Base-by-base conservation (phyloP, 805 yeast genomes). In the Teunomyces stri region DNA sequence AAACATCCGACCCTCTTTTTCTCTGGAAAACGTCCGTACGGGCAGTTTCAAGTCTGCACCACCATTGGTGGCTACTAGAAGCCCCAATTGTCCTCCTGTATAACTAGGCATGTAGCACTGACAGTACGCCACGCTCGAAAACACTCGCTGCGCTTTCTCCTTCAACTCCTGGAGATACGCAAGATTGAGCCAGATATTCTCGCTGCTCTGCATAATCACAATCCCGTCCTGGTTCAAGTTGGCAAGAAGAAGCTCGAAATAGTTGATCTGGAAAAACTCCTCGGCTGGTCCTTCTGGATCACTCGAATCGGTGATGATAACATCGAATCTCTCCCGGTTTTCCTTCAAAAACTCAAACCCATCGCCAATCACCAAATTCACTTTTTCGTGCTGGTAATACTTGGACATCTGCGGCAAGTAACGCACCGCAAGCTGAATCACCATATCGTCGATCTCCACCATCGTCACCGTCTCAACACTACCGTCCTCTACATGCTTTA, bases 251-350 rank as follows among this genome's bases (percentile, higher is more conserved):
- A 90, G 69, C 58, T 81, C 73, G 67, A 89, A 90, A 69, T 90
- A 90, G 47, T 78, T 80, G 50, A 77, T 75, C 64, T 89, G 88
- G 71, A 90, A 90, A 56, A 90, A 87, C 15, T 87, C 87, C 58
- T 84, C 95, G 1, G 97, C 97, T 5, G 97, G 97, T 2, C 94
- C 97, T 57, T 90, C 97, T 1, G 97, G 97, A 65, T 90, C 97
- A 1, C 95, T 85, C 2, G 96, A 87, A 65, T 90, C 97, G 13
- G 96, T 87, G 51, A 90, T 89, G 49, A 90, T 87, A 28, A 91
- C 84, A 65, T 90, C 97, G 61, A 75, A 90, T 54, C 79, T 79
- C 30, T 20, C 13, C n/a, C 20, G 56, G 37, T 66, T 58, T 31
- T 68, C 64, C 50, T 81, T 75, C 54, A 90, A 74, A 62, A 68